Conservation (phyloP, 306 rosid genomes). For the Cyamopsis tetragonoloba region DNA sequence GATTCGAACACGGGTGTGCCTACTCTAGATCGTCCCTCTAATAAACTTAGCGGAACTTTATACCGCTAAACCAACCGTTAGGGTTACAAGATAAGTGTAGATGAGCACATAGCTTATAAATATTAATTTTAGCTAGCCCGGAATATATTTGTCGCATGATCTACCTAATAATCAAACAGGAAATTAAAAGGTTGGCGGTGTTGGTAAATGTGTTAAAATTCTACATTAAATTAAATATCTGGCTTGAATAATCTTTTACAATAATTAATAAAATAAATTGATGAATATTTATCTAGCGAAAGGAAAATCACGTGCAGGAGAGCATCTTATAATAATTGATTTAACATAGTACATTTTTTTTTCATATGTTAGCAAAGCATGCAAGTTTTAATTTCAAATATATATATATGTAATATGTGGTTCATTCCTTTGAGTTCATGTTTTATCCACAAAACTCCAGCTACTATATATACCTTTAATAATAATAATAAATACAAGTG, state of each 20-base stretch:
- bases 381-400: neutral
- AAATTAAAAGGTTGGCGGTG: neutral
- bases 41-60: no score
- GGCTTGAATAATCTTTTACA: neutral
- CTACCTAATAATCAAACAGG: neutral
- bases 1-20: no score
- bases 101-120: no score
- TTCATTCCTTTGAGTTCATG: neutral
- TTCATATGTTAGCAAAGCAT: neutral
- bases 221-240: neutral
- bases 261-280: neutral
- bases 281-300: neutral
- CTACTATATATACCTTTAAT: neutral
- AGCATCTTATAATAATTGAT: neutral
- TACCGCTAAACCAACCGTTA: no score
- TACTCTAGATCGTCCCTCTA: no score
- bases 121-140: no score
- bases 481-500: neutral
- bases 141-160: no score
- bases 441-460: neutral
- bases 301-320: constrained; percentile 3
- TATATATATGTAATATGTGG: no score
- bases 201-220: neutral
- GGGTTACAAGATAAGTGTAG: no score
- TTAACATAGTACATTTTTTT: no score